Percentiles rank a stretch among this genome's conserved stretches.
phyloP scores from a whole-genome alignment of 2,329 filamentous ascomycete genomes.

The Alternaria alternata region DNA sequence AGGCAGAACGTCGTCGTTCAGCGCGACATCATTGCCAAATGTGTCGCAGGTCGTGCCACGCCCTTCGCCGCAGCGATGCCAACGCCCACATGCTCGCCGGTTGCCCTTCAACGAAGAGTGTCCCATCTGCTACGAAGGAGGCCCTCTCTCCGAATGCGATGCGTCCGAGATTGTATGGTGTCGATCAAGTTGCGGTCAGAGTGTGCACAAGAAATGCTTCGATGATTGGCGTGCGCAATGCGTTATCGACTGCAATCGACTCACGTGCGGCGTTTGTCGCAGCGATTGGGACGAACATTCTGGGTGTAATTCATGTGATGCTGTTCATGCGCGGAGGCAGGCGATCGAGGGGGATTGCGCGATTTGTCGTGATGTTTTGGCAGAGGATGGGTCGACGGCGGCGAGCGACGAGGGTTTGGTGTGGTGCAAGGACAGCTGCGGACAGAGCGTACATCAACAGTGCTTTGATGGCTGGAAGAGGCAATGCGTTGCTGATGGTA shows the following conservation, averaged over 20 bases:
- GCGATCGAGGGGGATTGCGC: constrained; percentile 3
- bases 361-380: constrained; percentile 13
- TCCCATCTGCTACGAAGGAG: constrained; percentile 30
- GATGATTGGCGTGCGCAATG: constrained; percentile 18
- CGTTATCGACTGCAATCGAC: not conserved
- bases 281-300: constrained; percentile 14
- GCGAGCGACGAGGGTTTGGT: not conserved
- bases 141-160: constrained; percentile 1
- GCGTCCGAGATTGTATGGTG: constrained; percentile 28
- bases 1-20: not conserved
- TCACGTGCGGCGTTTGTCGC: constrained; percentile 25
- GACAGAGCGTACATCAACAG: constrained; percentile 22
- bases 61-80: constrained; percentile 5
- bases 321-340: constrained; percentile 1
- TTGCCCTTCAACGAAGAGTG: constrained; percentile 24
- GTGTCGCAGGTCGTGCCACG: not conserved
- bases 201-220: constrained; percentile 27
- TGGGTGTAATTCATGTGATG: constrained; percentile 3
- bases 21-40: not conserved
- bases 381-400: not conserved
- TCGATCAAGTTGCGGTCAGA: constrained; percentile 22
- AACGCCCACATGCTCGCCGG: constrained; percentile 25
- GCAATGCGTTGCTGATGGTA: not conserved
- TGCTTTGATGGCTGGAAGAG: constrained; percentile 25
- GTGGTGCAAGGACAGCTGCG: constrained; percentile 29